These are phyloP conservation scores for Magnusiomyces clavatus DNA, from an alignment of 1,139 yeast genomes.

Conservation along the genomic window DNA sequence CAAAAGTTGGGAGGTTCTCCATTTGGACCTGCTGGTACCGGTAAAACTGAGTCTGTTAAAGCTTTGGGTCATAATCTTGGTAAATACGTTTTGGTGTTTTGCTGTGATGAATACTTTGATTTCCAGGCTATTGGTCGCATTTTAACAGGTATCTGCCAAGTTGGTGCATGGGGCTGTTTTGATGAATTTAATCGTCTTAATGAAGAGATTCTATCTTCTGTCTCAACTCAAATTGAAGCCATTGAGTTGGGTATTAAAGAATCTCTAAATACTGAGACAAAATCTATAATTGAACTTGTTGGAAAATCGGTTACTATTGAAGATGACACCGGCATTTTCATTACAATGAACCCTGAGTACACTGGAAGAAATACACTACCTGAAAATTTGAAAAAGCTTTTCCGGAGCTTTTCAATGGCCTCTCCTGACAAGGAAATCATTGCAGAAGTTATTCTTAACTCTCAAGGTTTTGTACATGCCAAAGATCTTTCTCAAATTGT, in stretches of 20 bases:
- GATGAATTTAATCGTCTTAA: conserved; percentile 89
- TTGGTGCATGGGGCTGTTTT: conserved; percentile 95
- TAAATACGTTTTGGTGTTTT: conserved; percentile 72
- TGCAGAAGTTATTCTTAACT: conserved; percentile 60
- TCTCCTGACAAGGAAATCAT: conserved; percentile 65
- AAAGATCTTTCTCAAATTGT: conserved; percentile 40
- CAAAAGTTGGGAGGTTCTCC: conserved; percentile 85
- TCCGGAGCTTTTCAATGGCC: conserved; percentile 68
- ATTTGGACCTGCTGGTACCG: conserved; percentile 97
- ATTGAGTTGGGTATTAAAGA: conserved; percentile 42
- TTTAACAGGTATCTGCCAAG: conserved; percentile 70
- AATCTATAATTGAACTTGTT: conserved; percentile 39
- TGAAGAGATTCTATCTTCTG: conserved; percentile 67
- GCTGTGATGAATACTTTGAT: conserved; percentile 88
- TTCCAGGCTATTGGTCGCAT: conserved; percentile 74
- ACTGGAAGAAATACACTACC: conserved; percentile 79
- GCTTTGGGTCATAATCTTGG: conserved; percentile 80
- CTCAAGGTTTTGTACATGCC: conserved; percentile 62
- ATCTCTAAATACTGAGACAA: conserved; percentile 10
- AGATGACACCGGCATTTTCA: conserved; percentile 56
- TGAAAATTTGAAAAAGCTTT: conserved; percentile 74
- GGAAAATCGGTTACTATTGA: conserved; percentile 41
- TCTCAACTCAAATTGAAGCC: conserved; percentile 70
- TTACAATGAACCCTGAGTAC: conserved; percentile 90
- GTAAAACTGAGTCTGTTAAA: conserved; percentile 87